Conservation (phyloP, 257 asterid genomes). For the Cynanchum wilfordii region DNA sequence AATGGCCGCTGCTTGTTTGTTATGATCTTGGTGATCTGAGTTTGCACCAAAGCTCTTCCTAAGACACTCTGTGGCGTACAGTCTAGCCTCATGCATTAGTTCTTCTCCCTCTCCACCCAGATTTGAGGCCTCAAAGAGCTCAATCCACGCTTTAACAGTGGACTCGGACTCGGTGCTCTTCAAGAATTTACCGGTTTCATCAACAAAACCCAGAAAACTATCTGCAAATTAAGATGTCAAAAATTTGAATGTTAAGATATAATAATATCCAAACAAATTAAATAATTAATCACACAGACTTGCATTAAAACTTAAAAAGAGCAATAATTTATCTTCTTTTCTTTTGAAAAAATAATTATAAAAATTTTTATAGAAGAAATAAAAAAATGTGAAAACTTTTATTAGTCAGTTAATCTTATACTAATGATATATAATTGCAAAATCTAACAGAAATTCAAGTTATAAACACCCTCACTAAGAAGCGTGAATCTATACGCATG, state of each 20-base stretch:
- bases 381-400: too few relatives aligned
- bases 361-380: too few relatives aligned
- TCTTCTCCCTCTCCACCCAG: conserved; percentile 34
- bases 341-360: too few relatives aligned
- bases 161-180: neutral
- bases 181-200: conserved; percentile 20
- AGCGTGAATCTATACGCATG: too few relatives aligned
- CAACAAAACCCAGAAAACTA: conserved; percentile 24
- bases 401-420: too few relatives aligned
- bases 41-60: neutral
- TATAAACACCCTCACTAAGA: too few relatives aligned
- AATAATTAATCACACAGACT: too few relatives aligned
- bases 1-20: neutral
- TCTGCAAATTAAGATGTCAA: conserved; percentile 16
- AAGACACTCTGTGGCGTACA: conserved; percentile 6
- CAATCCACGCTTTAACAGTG: conserved; percentile 21
- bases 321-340: too few relatives aligned
- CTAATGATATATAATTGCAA: too few relatives aligned
- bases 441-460: too few relatives aligned
- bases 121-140: conserved; percentile 51
- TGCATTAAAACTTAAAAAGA: too few relatives aligned
- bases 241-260: neutral
- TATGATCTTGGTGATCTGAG: neutral
- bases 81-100: conserved; percentile 24
- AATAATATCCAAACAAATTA: neutral